phyloP scores from a whole-genome alignment of 1,284 basidiomycete genomes.

The Takashimella tepidaria region DNA sequence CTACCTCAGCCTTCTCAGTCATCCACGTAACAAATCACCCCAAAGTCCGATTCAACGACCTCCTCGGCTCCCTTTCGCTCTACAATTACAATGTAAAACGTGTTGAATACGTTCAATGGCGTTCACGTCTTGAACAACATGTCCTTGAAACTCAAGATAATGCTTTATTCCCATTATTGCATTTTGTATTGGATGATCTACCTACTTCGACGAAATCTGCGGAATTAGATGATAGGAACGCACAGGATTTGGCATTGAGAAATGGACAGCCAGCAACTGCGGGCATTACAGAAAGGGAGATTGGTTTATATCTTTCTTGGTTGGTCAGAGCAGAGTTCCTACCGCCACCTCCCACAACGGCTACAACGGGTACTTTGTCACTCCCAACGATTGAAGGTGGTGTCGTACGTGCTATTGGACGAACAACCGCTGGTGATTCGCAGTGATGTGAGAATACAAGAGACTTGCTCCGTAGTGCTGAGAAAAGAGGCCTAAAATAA shows the following conservation, averaged over 20 bases:
- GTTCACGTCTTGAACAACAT: slow-evolving; percentile 86
- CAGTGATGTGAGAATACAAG: too few relatives aligned
- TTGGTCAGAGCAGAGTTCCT: slow-evolving; percentile 82
- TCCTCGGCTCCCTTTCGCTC: slow-evolving; percentile 66
- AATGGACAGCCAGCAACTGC: slow-evolving; percentile 52
- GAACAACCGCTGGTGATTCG: slow-evolving; percentile 40
- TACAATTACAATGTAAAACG: slow-evolving; percentile 78
- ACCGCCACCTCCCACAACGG: slow-evolving; percentile 54
- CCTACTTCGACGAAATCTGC: slow-evolving; percentile 95
- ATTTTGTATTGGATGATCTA: slow-evolving; percentile 95
- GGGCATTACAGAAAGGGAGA: slow-evolving; percentile 70
- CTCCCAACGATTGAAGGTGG: slow-evolving; percentile 45
- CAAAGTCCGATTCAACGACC: slow-evolving; percentile 80
- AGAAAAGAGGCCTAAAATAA: too few relatives aligned
- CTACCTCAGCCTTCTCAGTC: slow-evolving; percentile 55
- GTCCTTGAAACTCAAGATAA: slow-evolving; percentile 92
- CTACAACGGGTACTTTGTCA: slow-evolving; percentile 1
- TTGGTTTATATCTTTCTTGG: slow-evolving; percentile 94
- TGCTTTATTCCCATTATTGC: slow-evolving; percentile 91
- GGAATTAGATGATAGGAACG: slow-evolving; percentile 83
- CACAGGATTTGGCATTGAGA: slow-evolving; percentile 59
- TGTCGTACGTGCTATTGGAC: slow-evolving; percentile 45
- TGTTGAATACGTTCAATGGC: slow-evolving; percentile 89
- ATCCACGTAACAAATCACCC: slow-evolving; percentile 86
- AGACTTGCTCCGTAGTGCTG: too few relatives aligned